A percentile compares a stretch with the other conserved stretches of the same genome.
Conservation (phyloP, 2,329 filamentous ascomycete genomes). For the Pseudocercospora macadamiae region DNA sequence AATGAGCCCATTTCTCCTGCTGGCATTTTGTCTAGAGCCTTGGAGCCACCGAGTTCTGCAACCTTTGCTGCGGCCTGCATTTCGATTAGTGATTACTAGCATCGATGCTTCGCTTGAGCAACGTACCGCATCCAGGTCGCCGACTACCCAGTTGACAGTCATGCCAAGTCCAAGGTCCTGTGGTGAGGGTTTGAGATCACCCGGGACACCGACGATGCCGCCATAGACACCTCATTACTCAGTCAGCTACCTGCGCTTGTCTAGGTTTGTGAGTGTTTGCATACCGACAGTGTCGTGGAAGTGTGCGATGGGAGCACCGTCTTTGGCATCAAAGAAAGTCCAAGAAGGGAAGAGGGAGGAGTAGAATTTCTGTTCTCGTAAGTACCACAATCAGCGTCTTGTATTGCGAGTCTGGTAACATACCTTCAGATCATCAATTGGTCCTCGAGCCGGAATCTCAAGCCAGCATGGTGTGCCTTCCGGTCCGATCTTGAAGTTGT, state of each 20-base stretch:
- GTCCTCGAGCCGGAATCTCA: not conserved
- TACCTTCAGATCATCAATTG: not conserved
- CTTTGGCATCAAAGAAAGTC: not conserved
- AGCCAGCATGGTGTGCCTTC: not conserved
- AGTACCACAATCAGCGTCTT: not conserved
- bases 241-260: too few relatives aligned
- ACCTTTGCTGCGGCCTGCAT: not conserved
- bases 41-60: not conserved
- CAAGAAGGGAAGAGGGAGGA: not conserved
- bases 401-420: not conserved
- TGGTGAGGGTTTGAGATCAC: not conserved
- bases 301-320: not conserved
- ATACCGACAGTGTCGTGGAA: not conserved
- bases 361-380: not conserved
- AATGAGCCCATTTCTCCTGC: not conserved
- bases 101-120: not conserved
- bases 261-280: too few relatives aligned
- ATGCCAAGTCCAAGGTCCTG: not conserved
- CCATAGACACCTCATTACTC: not conserved
- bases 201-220: not conserved
- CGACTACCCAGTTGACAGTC: not conserved
- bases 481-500: not conserved
- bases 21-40: not conserved
- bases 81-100: not conserved
- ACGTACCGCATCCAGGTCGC: not conserved